Evolutionary conservation across 1,284 basidiomycete species (phyloP).

Genomic region (Agroathelia rolfsii): DNA sequence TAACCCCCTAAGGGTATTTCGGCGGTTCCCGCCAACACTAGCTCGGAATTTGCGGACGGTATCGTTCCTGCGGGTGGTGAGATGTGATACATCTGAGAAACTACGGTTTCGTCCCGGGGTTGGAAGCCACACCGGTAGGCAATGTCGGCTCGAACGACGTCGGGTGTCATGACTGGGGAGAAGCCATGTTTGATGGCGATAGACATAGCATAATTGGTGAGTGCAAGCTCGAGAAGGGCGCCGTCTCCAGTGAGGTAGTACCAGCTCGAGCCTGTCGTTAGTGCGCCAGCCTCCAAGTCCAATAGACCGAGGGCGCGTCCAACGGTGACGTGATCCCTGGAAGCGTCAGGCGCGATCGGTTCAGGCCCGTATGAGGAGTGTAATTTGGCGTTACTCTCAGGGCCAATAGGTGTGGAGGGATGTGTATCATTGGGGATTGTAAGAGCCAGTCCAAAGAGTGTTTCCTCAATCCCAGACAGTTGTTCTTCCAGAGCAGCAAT

Average conservation of each 20-base stretch:
- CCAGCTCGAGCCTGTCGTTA: conserved; percentile 84
- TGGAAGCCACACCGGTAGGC: conserved; percentile 89
- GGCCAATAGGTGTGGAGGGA: conserved; percentile 66
- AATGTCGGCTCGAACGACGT: conserved; percentile 83
- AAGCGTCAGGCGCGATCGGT: conserved; percentile 35
- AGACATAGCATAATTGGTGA: conserved; percentile 81
- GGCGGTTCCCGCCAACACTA: conserved; percentile 67
- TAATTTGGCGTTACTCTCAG: conserved; percentile 56
- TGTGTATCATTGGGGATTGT: conserved; percentile 85
- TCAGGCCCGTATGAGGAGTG: conserved; percentile 61
- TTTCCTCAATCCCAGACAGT: conserved; percentile 37
- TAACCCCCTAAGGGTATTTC: conserved; percentile 81
- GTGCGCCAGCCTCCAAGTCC: conserved; percentile 70
- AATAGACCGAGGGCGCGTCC: conserved; percentile 61
- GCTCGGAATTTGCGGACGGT: conserved; percentile 38
- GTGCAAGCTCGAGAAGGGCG: conserved; percentile 80
- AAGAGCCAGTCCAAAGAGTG: conserved; percentile 53
- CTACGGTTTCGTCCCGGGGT: conserved; percentile 69
- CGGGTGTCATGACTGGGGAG: conserved; percentile 75
- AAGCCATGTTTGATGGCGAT: conserved; percentile 73
- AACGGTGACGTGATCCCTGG: conserved; percentile 68
- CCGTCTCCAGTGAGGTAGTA: conserved; percentile 81
- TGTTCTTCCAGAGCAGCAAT: conserved; percentile 44
- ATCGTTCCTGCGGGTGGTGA: conserved; percentile 22
- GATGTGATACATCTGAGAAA: conserved; percentile 64